phyloP scores from a whole-genome alignment of 805 yeast genomes.

The Metschnikowia similis region DNA sequence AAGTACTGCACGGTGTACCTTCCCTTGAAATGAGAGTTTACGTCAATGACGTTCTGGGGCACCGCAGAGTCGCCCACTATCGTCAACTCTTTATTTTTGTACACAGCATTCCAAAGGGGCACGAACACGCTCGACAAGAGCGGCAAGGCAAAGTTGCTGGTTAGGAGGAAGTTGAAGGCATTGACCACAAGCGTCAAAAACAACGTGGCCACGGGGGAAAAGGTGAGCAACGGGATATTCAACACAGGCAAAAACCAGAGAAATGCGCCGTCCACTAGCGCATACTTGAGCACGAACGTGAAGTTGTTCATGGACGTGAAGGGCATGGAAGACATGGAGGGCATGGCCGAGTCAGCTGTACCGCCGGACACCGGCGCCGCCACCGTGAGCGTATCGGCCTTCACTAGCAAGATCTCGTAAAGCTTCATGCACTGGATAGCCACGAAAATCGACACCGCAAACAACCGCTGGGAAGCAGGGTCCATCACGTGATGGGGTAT shows the following conservation, averaged over 20 bases:
- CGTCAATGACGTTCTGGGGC: slow-evolving; percentile 37
- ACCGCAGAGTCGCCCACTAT: slow-evolving; percentile 45
- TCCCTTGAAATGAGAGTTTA: slow-evolving; percentile 73
- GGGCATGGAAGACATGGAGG: slow-evolving; percentile 41
- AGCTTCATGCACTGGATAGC: slow-evolving; percentile 84
- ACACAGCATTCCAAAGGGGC: slow-evolving; percentile 42
- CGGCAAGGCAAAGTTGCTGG: slow-evolving; percentile 49
- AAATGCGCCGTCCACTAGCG: slow-evolving; percentile 66
- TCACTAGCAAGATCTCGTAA: slow-evolving; percentile 62
- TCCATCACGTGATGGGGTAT: slow-evolving; percentile 68
- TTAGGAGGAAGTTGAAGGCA: slow-evolving; percentile 50
- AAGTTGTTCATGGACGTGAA: slow-evolving; percentile 44
- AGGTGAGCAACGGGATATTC: slow-evolving; percentile 70
- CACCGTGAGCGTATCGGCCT: slow-evolving; percentile 32
- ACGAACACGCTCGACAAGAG: slow-evolving; percentile 30
- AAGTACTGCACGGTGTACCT: slow-evolving; percentile 78
- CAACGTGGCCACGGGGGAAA: slow-evolving; percentile 53
- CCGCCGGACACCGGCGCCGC: background rate
- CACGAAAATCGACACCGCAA: slow-evolving; percentile 60
- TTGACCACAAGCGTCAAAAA: slow-evolving; percentile 45
- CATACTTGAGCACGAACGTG: slow-evolving; percentile 65
- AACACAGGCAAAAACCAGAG: slow-evolving; percentile 69
- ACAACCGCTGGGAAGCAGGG: slow-evolving; percentile 69
- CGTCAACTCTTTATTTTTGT: slow-evolving; percentile 46
- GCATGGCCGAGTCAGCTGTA: slow-evolving; percentile 15